Evolutionary conservation across 2,329 filamentous ascomycete genomes (phyloP).

Genomic region (Microsporum ferrugineum): DNA sequence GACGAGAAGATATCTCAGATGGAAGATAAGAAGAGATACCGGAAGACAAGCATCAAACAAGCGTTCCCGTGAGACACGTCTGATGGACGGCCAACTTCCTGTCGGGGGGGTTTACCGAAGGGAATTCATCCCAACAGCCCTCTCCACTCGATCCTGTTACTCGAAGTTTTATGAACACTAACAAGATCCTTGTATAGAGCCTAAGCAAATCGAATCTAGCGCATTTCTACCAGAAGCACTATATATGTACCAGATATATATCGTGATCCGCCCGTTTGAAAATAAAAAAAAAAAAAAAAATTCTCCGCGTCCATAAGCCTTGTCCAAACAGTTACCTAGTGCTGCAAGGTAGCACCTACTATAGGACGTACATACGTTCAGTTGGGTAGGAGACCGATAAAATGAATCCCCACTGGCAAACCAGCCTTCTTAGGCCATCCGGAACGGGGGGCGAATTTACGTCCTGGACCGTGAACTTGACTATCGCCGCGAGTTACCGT

Average conservation of each 20-base stretch:
- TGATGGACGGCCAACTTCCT: not conserved
- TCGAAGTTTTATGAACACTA: not conserved
- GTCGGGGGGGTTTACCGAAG: not conserved
- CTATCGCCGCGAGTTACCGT: constrained; percentile 1
- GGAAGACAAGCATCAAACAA: not conserved
- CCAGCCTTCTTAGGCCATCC: not conserved
- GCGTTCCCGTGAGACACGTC: constrained; percentile 1
- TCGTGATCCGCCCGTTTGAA: not conserved
- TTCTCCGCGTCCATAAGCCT: not conserved
- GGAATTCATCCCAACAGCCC: not conserved
- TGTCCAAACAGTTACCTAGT: not conserved
- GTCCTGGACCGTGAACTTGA: not conserved
- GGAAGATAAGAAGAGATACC: not conserved
- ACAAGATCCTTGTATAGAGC: not conserved
- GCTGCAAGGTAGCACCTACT: not conserved
- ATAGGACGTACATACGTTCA: not conserved
- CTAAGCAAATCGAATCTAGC: not conserved
- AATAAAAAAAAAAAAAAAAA: not conserved
- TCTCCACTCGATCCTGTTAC: not conserved
- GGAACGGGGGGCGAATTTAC: not conserved
- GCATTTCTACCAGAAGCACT: not conserved
- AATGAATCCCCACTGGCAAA: not conserved
- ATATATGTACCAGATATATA: not conserved
- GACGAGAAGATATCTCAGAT: not conserved
- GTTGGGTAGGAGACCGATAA: not conserved